Base-by-base conservation (phyloP, 257 asterid genomes). In the Fraxinus pennsylvanica region DNA sequence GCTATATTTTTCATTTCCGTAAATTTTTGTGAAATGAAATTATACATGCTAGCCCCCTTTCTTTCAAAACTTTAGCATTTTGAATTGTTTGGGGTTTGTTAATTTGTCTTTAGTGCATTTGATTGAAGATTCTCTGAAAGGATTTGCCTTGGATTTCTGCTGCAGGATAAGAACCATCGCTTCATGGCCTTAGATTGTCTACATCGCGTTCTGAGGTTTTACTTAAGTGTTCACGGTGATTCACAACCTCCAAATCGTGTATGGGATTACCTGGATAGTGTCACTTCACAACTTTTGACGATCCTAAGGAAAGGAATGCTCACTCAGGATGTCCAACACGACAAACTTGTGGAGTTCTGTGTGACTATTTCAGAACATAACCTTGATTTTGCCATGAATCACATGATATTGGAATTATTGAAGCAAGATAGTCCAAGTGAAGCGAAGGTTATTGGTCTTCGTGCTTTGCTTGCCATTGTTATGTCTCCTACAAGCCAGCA, bases 191-290 rank as follows among this genome's bases (percentile, higher is more conserved):
- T 96, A 81, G 98, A 96, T 84, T 96, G 99, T 81, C 88, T 93
- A 74, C 99, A 96, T 82, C 98, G 99, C 65, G 97, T 96, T 74
- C 78, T 93, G 85, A 90, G 98, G 86, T 96, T 96, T 82, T 96
- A 96, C 86, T 84, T 96, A 89, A 93, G 97, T 78, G 95, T 93
- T 81, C 97, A 96, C 81, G 99, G 99, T 63, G 92, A 90, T 85
- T 85, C 92, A 52, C 99, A 96, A 82, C 97, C 98, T 78, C 90
- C 88, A 52, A 69, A 96, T 86, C 97, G 99, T 75, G 99, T 96
- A 41, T 96, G 99, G 99, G 99, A 96, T 82, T 92, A 92, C 89
- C 90, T 96, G 73, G 99, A 96, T 87, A 96, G 99, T 81, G 98
- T 96, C 77, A 93, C 98, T 81, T 89, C 98, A 73, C 99, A 96